phyloP scores from a whole-genome alignment of 257 asterid species.

The Penstemon eatonii region DNA sequence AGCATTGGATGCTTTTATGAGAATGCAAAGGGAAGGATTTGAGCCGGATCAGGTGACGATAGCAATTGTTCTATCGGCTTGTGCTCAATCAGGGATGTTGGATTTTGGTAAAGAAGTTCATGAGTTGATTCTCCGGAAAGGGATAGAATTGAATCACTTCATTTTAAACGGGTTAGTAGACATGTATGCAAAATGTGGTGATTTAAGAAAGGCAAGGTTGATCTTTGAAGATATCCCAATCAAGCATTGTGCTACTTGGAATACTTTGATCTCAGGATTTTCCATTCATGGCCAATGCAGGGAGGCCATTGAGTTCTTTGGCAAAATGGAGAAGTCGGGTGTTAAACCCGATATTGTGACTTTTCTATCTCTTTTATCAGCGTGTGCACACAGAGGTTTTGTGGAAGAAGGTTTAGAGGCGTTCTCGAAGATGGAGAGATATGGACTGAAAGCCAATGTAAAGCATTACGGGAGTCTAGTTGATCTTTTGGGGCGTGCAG shows the following conservation, averaged over 20 bases:
- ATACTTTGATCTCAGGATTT: conserved; percentile 60
- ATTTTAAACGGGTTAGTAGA: conserved; percentile 73
- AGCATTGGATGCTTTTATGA: conserved; percentile 50
- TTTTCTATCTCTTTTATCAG: conserved; percentile 65
- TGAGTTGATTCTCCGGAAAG: conserved; percentile 42
- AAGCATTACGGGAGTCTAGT: conserved; percentile 80
- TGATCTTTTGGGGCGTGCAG: conserved; percentile 77
- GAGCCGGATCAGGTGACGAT: conserved; percentile 75
- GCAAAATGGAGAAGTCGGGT: conserved; percentile 50
- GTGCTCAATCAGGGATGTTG: conserved; percentile 71
- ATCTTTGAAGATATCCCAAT: conserved; percentile 49
- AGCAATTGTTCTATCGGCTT: conserved; percentile 67
- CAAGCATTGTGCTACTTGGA: conserved; percentile 56
- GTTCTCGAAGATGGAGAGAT: conserved; percentile 57
- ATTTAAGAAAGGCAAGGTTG: conserved; percentile 49
- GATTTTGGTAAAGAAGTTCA: conserved; percentile 64
- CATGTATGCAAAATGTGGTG: conserved; percentile 93
- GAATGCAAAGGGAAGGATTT: conserved; percentile 60
- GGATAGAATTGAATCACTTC: conserved; percentile 50
- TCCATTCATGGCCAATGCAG: conserved; percentile 59
- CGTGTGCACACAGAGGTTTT: conserved; percentile 80
- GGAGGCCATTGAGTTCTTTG: conserved; percentile 54
- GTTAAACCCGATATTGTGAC: conserved; percentile 59
- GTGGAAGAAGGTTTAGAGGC: conserved; percentile 65
- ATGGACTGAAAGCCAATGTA: conserved; percentile 50